phyloP scores from a whole-genome alignment of 1,284 basidiomycete species.

The Malassezia furfur region DNA sequence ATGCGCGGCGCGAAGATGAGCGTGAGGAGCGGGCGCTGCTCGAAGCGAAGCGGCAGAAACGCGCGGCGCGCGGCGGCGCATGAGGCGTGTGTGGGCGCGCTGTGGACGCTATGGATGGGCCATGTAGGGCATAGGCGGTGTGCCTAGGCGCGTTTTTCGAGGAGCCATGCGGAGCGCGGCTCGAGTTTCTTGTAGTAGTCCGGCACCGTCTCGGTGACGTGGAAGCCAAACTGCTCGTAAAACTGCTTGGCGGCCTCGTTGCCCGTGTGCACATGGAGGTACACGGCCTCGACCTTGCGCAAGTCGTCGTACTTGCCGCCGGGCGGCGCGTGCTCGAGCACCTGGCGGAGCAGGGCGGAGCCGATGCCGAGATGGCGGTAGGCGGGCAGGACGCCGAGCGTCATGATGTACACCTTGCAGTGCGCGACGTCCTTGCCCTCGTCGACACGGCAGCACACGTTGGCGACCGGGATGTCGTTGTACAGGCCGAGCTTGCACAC shows the following conservation, averaged over 20 bases:
- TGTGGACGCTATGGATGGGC: too few species aligned
- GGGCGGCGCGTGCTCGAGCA: constrained; percentile 39
- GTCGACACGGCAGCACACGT: constrained; percentile 48
- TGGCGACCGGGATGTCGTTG: constrained; percentile 50
- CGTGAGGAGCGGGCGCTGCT: constrained; percentile 29
- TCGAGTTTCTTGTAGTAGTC: constrained; percentile 44
- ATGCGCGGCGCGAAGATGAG: constrained; percentile 34
- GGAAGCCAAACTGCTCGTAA: constrained; percentile 49
- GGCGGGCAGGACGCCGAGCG: constrained; percentile 49
- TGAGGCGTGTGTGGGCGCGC: neutral
- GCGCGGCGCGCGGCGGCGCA: constrained; percentile 2
- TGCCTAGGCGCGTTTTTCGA: constrained; percentile 24
- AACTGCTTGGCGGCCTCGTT: constrained; percentile 47
- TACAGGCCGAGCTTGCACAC: constrained; percentile 47
- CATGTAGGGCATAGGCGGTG: too few species aligned
- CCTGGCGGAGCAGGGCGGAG: constrained; percentile 40
- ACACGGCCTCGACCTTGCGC: constrained; percentile 35
- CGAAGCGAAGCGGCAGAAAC: constrained; percentile 28
- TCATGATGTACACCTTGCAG: constrained; percentile 49
- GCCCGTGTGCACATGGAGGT: constrained; percentile 49
- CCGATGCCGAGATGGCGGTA: constrained; percentile 50
- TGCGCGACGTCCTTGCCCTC: constrained; percentile 17
- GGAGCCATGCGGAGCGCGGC: constrained; percentile 48
- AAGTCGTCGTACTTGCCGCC: constrained; percentile 27
- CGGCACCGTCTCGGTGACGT: constrained; percentile 31